Percentiles rank a stretch among this genome's conserved stretches.
Evolutionary conservation across 176 grass and related monocot species (phyloP).

Genomic region (Avena eriantha): DNA sequence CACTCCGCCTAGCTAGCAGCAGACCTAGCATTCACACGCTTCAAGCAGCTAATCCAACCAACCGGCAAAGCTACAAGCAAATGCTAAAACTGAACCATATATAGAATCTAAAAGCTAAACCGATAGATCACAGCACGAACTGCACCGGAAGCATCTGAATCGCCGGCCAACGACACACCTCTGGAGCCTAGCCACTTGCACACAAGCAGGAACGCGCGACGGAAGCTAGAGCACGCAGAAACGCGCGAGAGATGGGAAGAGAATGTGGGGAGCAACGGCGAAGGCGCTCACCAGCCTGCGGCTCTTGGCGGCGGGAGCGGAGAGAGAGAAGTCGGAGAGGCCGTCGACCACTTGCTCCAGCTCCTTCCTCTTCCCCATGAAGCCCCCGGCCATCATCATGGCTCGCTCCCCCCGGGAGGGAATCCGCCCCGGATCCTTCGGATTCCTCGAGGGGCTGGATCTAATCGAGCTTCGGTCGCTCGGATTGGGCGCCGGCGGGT

Average conservation of each 20-base stretch:
- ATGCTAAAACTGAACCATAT: neutral
- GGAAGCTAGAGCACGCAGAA: neutral
- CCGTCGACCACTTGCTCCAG: slow-evolving; percentile 62
- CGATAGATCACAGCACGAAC: slow-evolving; percentile 13
- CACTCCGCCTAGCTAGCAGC: neutral
- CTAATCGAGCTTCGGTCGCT: neutral
- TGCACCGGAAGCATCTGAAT: neutral
- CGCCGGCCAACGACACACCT: neutral
- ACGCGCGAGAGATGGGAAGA: neutral
- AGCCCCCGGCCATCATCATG: slow-evolving; percentile 45
- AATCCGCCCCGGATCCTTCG: neutral
- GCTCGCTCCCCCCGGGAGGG: neutral
- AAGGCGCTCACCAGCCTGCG: slow-evolving; percentile 56
- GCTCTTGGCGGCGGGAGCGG: slow-evolving; percentile 60
- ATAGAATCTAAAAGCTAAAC: neutral
- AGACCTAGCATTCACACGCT: neutral
- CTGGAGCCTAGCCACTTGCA: neutral
- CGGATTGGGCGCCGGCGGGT: neutral
- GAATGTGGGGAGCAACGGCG: neutral
- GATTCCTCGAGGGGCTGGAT: neutral
- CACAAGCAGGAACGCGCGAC: too few species aligned
- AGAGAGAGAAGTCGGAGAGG: slow-evolving; percentile 63
- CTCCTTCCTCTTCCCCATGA: slow-evolving; percentile 82
- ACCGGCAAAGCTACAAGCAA: neutral
- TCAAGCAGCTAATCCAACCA: neutral